These are phyloP conservation scores for Exutisphaerella laricina DNA, from an alignment of 2,329 filamentous ascomycete species.

Conservation along the genomic window DNA sequence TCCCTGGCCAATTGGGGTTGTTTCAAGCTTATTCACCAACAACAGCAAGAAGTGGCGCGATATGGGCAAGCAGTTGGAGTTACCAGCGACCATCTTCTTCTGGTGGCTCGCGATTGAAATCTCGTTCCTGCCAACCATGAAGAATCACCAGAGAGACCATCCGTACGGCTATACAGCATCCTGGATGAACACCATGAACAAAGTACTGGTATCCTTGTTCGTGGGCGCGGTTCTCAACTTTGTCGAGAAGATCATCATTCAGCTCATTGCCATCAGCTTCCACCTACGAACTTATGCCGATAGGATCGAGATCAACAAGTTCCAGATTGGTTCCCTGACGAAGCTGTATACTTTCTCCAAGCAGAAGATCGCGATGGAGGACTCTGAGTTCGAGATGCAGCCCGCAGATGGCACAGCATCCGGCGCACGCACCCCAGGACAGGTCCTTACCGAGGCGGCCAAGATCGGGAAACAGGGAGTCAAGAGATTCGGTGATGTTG, in stretches of 20 bases:
- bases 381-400: constrained; percentile 68
- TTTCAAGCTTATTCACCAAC: constrained; percentile 74
- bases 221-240: constrained; percentile 75
- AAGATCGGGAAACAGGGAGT: constrained; percentile 70
- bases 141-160: constrained; percentile 55
- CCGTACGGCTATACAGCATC: constrained; percentile 43
- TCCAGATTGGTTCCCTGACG: constrained; percentile 66
- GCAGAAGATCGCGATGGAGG: constrained; percentile 60
- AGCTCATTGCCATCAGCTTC: constrained; percentile 90
- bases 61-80: constrained; percentile 75
- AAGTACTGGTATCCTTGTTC: constrained; percentile 80
- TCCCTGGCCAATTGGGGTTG: constrained; percentile 55
- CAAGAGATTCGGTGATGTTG: constrained; percentile 76
- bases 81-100: constrained; percentile 80
- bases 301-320: constrained; percentile 87
- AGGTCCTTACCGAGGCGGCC: constrained; percentile 61
- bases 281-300: constrained; percentile 86
- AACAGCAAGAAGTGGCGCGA: constrained; percentile 91
- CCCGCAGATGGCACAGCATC: constrained; percentile 41
- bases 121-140: constrained; percentile 79
- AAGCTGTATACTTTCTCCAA: constrained; percentile 63
- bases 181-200: constrained; percentile 78
- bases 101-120: constrained; percentile 86
- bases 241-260: constrained; percentile 86
- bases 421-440: constrained; percentile 68